phyloP scores from a whole-genome alignment of 2,329 filamentous ascomycete genomes.

The Cryphonectria carpinicola region DNA sequence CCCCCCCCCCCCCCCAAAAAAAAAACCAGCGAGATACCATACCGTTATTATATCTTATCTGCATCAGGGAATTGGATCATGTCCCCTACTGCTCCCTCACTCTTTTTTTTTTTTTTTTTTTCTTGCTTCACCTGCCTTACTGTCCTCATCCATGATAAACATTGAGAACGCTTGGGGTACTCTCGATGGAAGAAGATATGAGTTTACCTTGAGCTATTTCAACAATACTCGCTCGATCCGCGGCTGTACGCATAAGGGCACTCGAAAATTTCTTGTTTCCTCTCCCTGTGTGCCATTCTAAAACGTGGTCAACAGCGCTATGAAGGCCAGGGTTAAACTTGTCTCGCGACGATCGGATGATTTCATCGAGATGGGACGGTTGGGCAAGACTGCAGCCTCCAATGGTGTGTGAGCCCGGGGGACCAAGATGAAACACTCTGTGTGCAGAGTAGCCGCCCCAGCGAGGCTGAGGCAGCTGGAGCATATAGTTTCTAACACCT shows the following conservation, averaged over 20 bases:
- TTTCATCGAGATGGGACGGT: neutral
- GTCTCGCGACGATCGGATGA: neutral
- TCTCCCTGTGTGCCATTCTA: neutral
- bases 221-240: neutral
- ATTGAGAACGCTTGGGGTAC: neutral
- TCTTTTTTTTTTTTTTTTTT: no score
- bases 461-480: neutral
- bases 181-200: neutral
- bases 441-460: slow-evolving; percentile 7
- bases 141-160: neutral
- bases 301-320: neutral
- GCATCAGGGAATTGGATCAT: slow-evolving; percentile 3
- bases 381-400: neutral
- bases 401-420: neutral
- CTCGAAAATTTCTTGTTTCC: neutral
- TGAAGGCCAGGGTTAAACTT: neutral
- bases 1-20: no score
- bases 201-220: neutral
- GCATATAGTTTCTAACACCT: slow-evolving; percentile 18
- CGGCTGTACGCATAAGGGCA: neutral
- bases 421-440: slow-evolving; percentile 8
- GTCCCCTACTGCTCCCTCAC: neutral
- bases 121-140: neutral
- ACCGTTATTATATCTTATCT: slow-evolving; percentile 7
- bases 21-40: slow-evolving; percentile 11